phyloP scores from a whole-genome alignment of 75 land plant genomes.

The Ceratopteris richardii region DNA sequence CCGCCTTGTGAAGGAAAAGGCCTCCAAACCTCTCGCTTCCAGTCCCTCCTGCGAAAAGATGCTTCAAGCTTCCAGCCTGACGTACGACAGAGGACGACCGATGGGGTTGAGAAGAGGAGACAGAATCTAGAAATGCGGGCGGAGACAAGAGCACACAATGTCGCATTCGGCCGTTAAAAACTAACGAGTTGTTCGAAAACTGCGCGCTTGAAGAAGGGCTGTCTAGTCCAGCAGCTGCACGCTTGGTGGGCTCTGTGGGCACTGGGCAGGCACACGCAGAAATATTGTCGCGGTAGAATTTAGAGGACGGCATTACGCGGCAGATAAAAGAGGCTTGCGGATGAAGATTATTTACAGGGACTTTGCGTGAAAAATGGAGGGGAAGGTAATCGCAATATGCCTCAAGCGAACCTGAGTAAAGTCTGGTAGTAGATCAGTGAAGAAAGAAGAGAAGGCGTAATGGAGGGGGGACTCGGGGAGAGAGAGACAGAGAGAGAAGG shows the following conservation, averaged over 20 bases:
- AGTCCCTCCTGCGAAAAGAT: too few species aligned
- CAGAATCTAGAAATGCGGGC: too few species aligned
- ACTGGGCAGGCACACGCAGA: background rate
- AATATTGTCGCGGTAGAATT: background rate
- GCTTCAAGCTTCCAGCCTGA: too few species aligned
- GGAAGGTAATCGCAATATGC: too few species aligned
- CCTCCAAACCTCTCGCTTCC: too few species aligned
- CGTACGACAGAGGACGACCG: too few species aligned
- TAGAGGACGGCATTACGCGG: background rate
- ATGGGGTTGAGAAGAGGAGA: too few species aligned
- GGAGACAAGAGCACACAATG: too few species aligned
- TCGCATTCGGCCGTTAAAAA: too few species aligned
- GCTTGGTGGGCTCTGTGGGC: background rate
- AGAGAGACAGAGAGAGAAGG: slow-evolving; percentile 5
- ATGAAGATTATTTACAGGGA: background rate
- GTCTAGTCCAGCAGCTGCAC: background rate
- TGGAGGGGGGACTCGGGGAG: background rate
- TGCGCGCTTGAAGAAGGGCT: background rate
- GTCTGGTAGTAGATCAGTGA: background rate
- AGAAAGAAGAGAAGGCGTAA: background rate
- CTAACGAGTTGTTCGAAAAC: too few species aligned
- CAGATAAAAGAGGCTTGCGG: background rate
- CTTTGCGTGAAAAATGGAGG: background rate
- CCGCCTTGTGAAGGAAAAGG: too few species aligned
- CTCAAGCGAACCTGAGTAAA: background rate